Conservation (phyloP, 495 filamentous ascomycete species). For the Jackrogersella minutella region DNA sequence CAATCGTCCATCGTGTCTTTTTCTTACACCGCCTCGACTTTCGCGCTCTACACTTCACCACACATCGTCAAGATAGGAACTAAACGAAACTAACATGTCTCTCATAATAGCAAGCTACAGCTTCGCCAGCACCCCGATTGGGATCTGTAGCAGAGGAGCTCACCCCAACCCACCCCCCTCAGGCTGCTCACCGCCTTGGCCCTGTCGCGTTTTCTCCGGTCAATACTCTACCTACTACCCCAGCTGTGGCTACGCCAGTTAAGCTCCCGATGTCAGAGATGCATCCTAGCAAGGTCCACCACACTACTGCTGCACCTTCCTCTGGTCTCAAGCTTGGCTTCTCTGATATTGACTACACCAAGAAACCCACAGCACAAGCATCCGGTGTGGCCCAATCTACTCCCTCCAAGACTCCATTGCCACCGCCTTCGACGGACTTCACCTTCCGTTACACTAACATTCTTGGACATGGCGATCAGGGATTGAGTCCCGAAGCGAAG, state of each 20-base stretch:
- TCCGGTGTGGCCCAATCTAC: constrained; percentile 50
- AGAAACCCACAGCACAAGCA: constrained; percentile 40
- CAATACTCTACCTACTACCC: constrained; percentile 48
- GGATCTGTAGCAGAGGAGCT: constrained; percentile 49
- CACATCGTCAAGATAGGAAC: background rate
- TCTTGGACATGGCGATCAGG: constrained; percentile 61
- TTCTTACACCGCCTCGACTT: constrained; percentile 24
- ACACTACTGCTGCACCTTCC: constrained; percentile 73
- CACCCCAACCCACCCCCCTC: constrained; percentile 15
- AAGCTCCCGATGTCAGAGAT: constrained; percentile 73
- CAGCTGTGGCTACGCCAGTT: constrained; percentile 52
- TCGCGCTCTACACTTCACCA: background rate
- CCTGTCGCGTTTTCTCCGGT: constrained; percentile 54
- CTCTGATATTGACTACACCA: constrained; percentile 62
- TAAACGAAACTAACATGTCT: background rate
- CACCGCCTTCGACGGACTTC: constrained; percentile 66
- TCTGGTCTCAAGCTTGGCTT: constrained; percentile 74
- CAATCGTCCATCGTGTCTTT: constrained; percentile 5
- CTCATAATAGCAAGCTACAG: constrained; percentile 20
- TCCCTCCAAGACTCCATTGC: constrained; percentile 54
- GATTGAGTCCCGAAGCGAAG: constrained; percentile 76
- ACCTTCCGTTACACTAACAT: constrained; percentile 73
- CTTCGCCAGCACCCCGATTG: constrained; percentile 48
- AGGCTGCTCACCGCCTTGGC: constrained; percentile 38
- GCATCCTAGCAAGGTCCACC: constrained; percentile 78